Conservation (phyloP, 768 basidiomycete genomes). For the Sarcomyxa edulis region DNA sequence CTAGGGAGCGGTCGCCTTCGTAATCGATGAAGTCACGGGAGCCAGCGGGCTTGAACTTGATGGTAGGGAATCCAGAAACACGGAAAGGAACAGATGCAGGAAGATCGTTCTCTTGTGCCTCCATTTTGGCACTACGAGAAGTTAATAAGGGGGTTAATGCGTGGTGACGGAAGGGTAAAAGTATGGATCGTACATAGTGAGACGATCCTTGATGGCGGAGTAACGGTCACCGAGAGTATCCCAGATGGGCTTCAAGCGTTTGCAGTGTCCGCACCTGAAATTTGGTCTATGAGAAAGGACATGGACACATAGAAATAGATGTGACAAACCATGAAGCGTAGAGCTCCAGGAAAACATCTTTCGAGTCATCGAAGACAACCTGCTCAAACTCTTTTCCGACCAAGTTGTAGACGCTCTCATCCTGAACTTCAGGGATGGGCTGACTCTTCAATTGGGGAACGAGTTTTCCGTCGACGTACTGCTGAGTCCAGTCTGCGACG, state of each 20-base stretch:
- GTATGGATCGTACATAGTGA: constrained; percentile 59
- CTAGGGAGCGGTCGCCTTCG: constrained; percentile 85
- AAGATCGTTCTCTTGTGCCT: constrained; percentile 94
- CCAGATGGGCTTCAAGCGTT: constrained; percentile 93
- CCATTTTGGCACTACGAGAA: constrained; percentile 79
- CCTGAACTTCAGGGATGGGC: constrained; percentile 77
- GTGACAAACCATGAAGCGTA: constrained; percentile 86
- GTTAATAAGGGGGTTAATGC: constrained; percentile 1
- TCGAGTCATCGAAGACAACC: constrained; percentile 77
- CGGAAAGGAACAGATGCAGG: constrained; percentile 87
- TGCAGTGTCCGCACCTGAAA: constrained; percentile 90
- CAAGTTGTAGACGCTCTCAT: constrained; percentile 75
- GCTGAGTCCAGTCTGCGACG: constrained; percentile 53
- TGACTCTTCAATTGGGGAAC: constrained; percentile 86
- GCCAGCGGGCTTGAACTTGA: constrained; percentile 96
- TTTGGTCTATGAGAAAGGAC: constrained; percentile 1
- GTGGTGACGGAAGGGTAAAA: neutral
- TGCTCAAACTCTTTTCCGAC: constrained; percentile 90
- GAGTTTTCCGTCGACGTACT: constrained; percentile 70
- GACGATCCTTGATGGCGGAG: constrained; percentile 61
- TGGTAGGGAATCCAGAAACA: constrained; percentile 84
- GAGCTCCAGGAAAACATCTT: constrained; percentile 96
- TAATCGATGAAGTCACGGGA: constrained; percentile 85
- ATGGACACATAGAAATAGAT: constrained; percentile 1
- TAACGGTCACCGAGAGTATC: constrained; percentile 87